Percentiles rank a stretch among this genome's conserved stretches.
Evolutionary conservation across 108 stramenopile species (phyloP).

Genomic region (Cyclotella cryptica): DNA sequence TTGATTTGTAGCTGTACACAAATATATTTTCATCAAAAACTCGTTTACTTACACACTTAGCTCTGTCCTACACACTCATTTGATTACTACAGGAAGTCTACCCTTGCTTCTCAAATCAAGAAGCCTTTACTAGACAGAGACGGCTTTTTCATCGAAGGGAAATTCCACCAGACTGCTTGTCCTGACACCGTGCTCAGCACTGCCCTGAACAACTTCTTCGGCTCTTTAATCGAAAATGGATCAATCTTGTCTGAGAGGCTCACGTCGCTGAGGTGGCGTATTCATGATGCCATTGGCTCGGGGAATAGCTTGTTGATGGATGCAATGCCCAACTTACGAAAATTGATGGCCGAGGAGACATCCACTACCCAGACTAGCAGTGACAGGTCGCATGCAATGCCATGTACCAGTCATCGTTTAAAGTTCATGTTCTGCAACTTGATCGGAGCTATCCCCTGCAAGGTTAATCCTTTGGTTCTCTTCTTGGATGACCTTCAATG

Average conservation of each 20-base stretch:
- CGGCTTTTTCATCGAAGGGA: conserved; percentile 44
- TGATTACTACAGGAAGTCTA: conserved; percentile 26
- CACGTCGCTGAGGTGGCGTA: conserved; percentile 40
- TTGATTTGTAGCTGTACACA: too few species aligned
- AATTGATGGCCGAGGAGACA: conserved; percentile 10
- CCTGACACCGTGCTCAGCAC: conserved; percentile 31
- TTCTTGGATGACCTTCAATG: conserved; percentile 47
- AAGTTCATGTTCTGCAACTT: conserved; percentile 38
- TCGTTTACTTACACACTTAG: too few species aligned
- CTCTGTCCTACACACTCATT: too few species aligned
- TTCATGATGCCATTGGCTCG: conserved; percentile 34
- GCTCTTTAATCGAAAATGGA: not conserved
- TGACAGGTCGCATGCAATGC: not conserved
- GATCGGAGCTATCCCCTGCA: conserved; percentile 30
- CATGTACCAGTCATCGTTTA: conserved; percentile 11
- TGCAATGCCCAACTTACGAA: conserved; percentile 30
- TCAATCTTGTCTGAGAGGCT: not conserved
- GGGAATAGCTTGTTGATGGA: conserved; percentile 25
- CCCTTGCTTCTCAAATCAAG: conserved; percentile 35
- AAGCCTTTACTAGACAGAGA: conserved; percentile 18
- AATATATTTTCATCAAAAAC: too few species aligned
- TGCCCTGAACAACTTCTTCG: conserved; percentile 33
- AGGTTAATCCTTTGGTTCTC: conserved; percentile 22
- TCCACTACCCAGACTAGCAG: not conserved
- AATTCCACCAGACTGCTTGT: conserved; percentile 25